phyloP scores from a whole-genome alignment of 148 eudicot species.

The Dianthus caryophyllus region DNA sequence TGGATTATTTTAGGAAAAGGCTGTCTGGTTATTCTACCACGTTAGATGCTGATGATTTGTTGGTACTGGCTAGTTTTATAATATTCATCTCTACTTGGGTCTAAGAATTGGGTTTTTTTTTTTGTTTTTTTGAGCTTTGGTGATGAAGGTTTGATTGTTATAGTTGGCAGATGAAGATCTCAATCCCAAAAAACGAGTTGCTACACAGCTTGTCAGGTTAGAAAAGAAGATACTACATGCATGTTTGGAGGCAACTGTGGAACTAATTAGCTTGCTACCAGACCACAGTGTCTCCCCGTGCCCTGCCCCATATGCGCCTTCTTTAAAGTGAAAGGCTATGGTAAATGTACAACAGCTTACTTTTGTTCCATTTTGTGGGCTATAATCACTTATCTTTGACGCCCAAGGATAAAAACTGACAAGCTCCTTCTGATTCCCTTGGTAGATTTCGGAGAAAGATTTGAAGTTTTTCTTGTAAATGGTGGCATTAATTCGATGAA shows the following conservation, averaged over 20 bases:
- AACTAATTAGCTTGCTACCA: constrained; percentile 65
- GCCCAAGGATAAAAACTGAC: background rate
- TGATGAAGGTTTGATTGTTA: constrained; percentile 18
- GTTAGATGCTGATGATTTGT: constrained; percentile 61
- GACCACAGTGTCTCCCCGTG: constrained; percentile 86
- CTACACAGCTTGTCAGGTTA: constrained; percentile 82
- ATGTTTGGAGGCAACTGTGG: constrained; percentile 66
- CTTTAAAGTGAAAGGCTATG: constrained; percentile 48
- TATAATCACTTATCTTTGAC: background rate
- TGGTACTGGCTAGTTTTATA: constrained; percentile 44
- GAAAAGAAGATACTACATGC: constrained; percentile 86
- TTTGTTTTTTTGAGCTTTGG: constrained; percentile 12
- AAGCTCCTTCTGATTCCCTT: background rate
- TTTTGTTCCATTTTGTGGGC: background rate
- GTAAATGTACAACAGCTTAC: background rate
- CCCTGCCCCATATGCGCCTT: constrained; percentile 89
- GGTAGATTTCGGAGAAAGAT: constrained; percentile 5
- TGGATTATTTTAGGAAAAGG: constrained; percentile 60
- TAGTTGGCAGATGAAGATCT: constrained; percentile 68
- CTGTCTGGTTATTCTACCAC: constrained; percentile 76
- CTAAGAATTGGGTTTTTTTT: background rate
- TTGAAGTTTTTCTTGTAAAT: constrained; percentile 17
- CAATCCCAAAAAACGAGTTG: constrained; percentile 84
- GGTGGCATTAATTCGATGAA: constrained; percentile 11
- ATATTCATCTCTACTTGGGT: constrained; percentile 2